Conservation (phyloP, 2,329 filamentous ascomycete species). For the Graphilbum sp. region DNA sequence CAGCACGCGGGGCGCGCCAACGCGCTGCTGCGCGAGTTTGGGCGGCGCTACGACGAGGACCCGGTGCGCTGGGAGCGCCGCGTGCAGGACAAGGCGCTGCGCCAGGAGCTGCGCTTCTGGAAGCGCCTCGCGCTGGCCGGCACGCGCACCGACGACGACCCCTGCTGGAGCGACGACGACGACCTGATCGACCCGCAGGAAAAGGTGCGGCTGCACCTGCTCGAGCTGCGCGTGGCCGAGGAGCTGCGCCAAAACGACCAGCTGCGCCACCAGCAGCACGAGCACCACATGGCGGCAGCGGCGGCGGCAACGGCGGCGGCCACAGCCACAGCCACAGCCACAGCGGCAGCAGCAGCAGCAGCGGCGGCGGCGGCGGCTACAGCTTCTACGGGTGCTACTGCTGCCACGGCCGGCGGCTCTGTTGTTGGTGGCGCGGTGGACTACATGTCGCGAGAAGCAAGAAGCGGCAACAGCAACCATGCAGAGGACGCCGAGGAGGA, state of each 20-base stretch:
- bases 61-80: conserved; percentile 34
- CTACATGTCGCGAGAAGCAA: too few relatives aligned
- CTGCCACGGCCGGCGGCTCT: neutral
- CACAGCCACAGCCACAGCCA: conserved; percentile 9
- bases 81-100: conserved; percentile 32
- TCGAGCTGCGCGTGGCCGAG: conserved; percentile 25
- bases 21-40: conserved; percentile 38
- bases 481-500: neutral
- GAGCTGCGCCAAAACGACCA: conserved; percentile 16
- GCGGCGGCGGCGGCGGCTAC: neutral
- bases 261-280: conserved; percentile 10
- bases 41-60: conserved; percentile 39
- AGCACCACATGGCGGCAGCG: conserved; percentile 13
- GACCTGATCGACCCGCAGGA: conserved; percentile 45
- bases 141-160: conserved; percentile 45
- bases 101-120: conserved; percentile 48
- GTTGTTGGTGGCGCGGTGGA: neutral
- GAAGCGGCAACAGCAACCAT: neutral
- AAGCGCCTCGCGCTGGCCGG: conserved; percentile 36
- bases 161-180: conserved; percentile 48
- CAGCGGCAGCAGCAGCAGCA: conserved; percentile 2
- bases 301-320: conserved; percentile 13
- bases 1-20: conserved; percentile 42
- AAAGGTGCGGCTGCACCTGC: conserved; percentile 36
- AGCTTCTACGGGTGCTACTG: too few relatives aligned